Conservation (phyloP, 371 early-diverging fungal species). For the Smittium culicis region DNA sequence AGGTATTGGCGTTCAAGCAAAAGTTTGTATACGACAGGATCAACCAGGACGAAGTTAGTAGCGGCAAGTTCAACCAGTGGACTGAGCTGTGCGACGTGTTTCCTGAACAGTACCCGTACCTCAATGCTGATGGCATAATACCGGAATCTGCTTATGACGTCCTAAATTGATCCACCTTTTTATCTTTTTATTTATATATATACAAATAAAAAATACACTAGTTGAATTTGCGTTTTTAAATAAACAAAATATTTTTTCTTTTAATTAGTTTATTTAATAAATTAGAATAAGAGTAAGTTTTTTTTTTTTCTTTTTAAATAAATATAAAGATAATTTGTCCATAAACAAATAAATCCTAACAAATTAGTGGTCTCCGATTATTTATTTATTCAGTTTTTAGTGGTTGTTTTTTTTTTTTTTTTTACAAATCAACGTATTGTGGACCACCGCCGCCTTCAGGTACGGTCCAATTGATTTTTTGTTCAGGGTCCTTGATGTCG, state of each 20-base stretch:
- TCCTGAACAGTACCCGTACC: constrained; percentile 33
- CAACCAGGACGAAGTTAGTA: constrained; percentile 48
- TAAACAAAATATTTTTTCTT: too few species aligned
- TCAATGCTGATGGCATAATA: constrained; percentile 37
- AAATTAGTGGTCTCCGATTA: too few species aligned
- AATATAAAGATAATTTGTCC: too few species aligned
- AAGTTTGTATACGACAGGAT: constrained; percentile 64
- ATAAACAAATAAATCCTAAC: too few species aligned
- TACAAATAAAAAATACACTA: too few species aligned
- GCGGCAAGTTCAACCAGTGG: constrained; percentile 57
- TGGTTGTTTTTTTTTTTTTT: too few species aligned
- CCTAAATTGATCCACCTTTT: too few species aligned
- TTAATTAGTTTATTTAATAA: too few species aligned
- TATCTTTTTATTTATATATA: constrained; percentile 4
- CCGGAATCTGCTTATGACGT: constrained; percentile 34
- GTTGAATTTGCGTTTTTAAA: too few species aligned
- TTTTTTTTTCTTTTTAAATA: too few species aligned
- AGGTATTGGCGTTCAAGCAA: constrained; percentile 68
- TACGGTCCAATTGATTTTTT: constrained; percentile 97
- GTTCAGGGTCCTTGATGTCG: constrained; percentile 97
- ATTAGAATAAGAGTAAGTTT: too few species aligned
- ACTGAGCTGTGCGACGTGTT: constrained; percentile 42
- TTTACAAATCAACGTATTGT: constrained; percentile 48
- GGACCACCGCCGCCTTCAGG: constrained; percentile 96
- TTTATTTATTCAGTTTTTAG: too few species aligned